Base-by-base conservation (phyloP, 805 yeast species). In the Kazachstania psychrophila region DNA sequence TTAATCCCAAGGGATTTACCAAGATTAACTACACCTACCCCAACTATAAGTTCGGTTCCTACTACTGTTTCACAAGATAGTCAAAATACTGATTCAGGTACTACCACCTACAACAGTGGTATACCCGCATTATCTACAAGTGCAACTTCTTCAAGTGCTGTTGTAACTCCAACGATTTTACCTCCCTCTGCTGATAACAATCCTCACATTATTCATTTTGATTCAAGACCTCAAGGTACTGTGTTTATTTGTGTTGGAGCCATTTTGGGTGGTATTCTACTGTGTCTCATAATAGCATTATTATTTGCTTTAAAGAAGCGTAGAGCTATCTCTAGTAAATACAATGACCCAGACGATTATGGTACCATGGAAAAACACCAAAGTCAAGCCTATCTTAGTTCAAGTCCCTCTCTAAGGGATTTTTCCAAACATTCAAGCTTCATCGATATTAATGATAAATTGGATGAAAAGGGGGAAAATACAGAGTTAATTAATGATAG, bases 241-340 rank as follows among this genome's bases (percentile, higher is more conserved):
- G 85, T 85, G 4, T 84, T 82, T 60, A 84, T 85, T 33, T 79
- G 82, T 0, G 78, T 82, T 32, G 95, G 92, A 2, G 64, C 79
- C 10, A 65, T 78, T 23, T 72, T 79, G 5, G 82, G 77, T 0
- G 76, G 74, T 28, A 60, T 79, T 6, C 56, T 77, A n/a, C n/a
- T n/a, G n/a, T n/a, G n/a, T n/a, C n/a, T n/a, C n/a, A n/a, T n/a
- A n/a, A 28, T 28, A 11, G 6, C 12, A 11, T 11, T 12, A 10
- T 10, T 28, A 16, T 16, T 17, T 15, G 8, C 17, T 10, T 28
- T 9, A 10, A 5, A 9, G 11, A 11, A 11, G 12, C 12, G 13
- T 15, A 16, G 31, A 22, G 12, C 17, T 16, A 10, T 17, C 10
- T 28, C 31, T 15, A 28, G 12, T 16, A 20, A 20, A 20, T 20